Percentiles rank a stretch among this genome's conserved stretches.
These are phyloP conservation scores for Carpinus viminea DNA, from an alignment of 306 rosid genomes.

Conservation along the genomic window DNA sequence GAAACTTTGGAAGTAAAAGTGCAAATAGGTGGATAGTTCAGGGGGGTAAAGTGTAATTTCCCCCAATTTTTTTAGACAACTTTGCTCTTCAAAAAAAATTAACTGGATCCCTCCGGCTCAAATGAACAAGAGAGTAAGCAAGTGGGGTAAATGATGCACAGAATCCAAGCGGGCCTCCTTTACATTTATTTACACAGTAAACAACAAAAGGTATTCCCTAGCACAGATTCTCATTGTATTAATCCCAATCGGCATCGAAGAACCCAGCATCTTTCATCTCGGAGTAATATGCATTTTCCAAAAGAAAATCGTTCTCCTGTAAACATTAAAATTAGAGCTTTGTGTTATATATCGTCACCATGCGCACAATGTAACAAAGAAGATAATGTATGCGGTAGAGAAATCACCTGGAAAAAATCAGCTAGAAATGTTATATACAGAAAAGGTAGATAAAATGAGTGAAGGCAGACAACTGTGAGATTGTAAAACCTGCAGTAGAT, in stretches of 20 bases:
- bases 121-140: no score
- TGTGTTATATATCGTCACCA: slow-evolving; percentile 6
- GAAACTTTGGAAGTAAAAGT: no score
- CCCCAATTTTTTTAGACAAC: no score
- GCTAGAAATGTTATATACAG: slow-evolving; percentile 65
- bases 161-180: not conserved
- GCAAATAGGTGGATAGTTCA: no score
- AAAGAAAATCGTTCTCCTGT: slow-evolving; percentile 76
- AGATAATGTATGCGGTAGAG: not conserved
- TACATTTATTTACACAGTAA: slow-evolving; percentile 22
- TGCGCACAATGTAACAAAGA: slow-evolving; percentile 7
- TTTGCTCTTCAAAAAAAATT: no score
- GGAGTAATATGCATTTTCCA: slow-evolving; percentile 73
- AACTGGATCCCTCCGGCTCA: no score
- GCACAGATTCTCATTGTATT: slow-evolving; percentile 28
- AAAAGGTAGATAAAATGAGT: slow-evolving; percentile 70
- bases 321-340: slow-evolving; percentile 12
- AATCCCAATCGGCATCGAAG: slow-evolving; percentile 87
- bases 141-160: not conserved
- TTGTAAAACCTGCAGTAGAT: slow-evolving; percentile 59
- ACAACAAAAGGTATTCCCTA: slow-evolving; percentile 24
- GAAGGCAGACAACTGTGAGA: slow-evolving; percentile 60
- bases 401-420: slow-evolving; percentile 66
- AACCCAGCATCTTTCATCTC: slow-evolving; percentile 94
- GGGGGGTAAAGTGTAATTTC: no score